Evolutionary conservation across 805 yeast genomes (phyloP), one percentile per base, ranked within the genome.

Genomic region (Metschnikowia peoriensis): DNA sequence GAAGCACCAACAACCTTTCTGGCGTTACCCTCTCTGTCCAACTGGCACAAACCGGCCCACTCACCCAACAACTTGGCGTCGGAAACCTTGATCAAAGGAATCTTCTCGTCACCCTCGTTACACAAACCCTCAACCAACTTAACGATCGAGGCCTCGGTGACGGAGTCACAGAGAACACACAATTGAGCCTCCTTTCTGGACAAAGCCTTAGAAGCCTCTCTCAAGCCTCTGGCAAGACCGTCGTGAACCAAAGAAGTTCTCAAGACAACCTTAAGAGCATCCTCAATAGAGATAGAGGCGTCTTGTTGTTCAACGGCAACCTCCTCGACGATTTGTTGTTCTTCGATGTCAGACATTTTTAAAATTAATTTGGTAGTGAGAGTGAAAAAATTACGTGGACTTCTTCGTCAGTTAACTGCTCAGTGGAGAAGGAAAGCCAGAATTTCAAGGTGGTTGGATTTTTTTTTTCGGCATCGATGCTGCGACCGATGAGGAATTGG

Each of bases 1-100:
- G 98, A 92, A 80, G 97, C 96, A 82, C 99, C 99, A 77, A 94
- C 99, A 71, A 94, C 98, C 90, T 94, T 94, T 86, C 97, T 91
- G 82, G 98, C 97, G 85, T 93, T 91, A 83, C 99, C 99, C 72
- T 94, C 98, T 83, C 97, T 90, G 96, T 94, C 98, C 72, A 93
- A 86, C 82, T 91, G 90, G 84, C 97, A 94, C 69, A 94, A 85
- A 88, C 99, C 99, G 73, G 98, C 98, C 99, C 99, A 94, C 85
- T 94, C 98, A 86, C 99, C 99, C 76, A 94, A 86, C 84, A 90
- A 89, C 88, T 94, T 94, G 75, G 98, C 97, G 76, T 94, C 99
- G 70, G 98, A 89, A 69, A 94, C 98, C 88, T 94, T 94, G 88
- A 94, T 88, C 80, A 94, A 84, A 71, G 99, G 98, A 68, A 93